Evolutionary conservation across 805 yeast genomes (phyloP).

Genomic region (Candida lessepsii): DNA sequence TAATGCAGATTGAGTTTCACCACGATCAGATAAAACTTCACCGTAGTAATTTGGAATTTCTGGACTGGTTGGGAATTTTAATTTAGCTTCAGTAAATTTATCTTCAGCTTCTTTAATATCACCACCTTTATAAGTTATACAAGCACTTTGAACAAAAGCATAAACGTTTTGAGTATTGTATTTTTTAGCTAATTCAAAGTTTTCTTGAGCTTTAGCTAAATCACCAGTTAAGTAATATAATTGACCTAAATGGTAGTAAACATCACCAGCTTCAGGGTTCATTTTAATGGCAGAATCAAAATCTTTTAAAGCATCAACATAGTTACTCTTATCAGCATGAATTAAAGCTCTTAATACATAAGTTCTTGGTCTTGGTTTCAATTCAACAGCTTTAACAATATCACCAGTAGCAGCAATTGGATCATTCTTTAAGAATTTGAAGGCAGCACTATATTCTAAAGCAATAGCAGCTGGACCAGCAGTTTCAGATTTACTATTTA

Average conservation of each 20-base stretch:
- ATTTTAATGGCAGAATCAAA: conserved; percentile 69
- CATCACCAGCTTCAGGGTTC: conserved; percentile 73
- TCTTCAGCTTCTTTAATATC: conserved; percentile 57
- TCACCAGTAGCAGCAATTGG: conserved; percentile 61
- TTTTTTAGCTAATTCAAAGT: conserved; percentile 74
- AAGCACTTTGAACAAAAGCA: conserved; percentile 89
- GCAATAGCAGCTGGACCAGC: conserved; percentile 61
- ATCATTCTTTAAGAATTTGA: conserved; percentile 78
- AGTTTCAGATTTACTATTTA: conserved; percentile 33
- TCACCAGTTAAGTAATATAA: conserved; percentile 78
- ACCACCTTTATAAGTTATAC: conserved; percentile 82
- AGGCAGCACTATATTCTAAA: conserved; percentile 78
- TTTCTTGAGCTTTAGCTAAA: conserved; percentile 64
- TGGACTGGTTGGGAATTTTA: conserved; percentile 79
- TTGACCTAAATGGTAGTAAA: conserved; percentile 94
- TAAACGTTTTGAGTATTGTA: conserved; percentile 74
- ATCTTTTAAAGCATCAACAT: conserved; percentile 56
- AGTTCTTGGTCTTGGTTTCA: conserved; percentile 77
- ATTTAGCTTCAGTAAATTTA: conserved; percentile 65
- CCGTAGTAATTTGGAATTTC: conserved; percentile 96
- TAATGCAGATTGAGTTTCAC: conserved; percentile 68
- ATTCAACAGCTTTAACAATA: conserved; percentile 61
- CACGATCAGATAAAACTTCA: conserved; percentile 83
- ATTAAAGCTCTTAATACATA: conserved; percentile 80
- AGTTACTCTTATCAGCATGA: conserved; percentile 73